Evolutionary conservation across 192 early-diverging fungal species (phyloP), one percentile per base, ranked within the genome.

Genomic region (Coemansia sp.): DNA sequence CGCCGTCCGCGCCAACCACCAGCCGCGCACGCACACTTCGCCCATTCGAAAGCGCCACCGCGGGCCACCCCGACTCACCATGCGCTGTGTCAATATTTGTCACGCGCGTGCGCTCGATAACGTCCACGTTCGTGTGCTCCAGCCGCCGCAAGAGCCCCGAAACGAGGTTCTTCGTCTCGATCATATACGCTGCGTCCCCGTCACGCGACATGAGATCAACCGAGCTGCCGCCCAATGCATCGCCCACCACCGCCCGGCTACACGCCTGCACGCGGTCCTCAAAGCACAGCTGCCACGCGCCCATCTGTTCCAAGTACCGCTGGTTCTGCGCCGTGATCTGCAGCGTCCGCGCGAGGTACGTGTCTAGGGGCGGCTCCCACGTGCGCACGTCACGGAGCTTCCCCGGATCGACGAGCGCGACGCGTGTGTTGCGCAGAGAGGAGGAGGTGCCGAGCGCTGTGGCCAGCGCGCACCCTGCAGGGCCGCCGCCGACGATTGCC

Each of bases 1-100:
- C 84, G 9, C 97, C 97, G 67, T 97, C 95, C 0, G 95, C 91
- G 10, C 95, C 95, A 60, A 79, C 87, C 75, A 97, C 69, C n/a
- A 97, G 76, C 58, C 93, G 73, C 14, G 90, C 67, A 48, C 82
- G 73, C 16, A 95, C 67, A 24, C 40, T 79, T 21, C 67, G 72
- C n/a, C 87, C 84, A 55, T 86, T 82, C 23, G 85, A 86, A 38
- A 97, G 74, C 14, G 82, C 68, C 14, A 97, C 69, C 24, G 71
- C 58, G 1, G 93, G 93, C 92, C 92, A 95, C n/a, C 14, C 38
- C 6, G 55, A 23, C 2, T n/a, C n/a, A n/a, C n/a, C n/a, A n/a
- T 33, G 12, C 27, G 27, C 45, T 14, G 44, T 18, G 4, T 46
- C 50, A 25, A 94, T 91, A 0, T 58, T 44, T 12, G 80, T 71